Conservation (phyloP, 352 stramenopile genomes). For the Globisporangium mamillatum region DNA sequence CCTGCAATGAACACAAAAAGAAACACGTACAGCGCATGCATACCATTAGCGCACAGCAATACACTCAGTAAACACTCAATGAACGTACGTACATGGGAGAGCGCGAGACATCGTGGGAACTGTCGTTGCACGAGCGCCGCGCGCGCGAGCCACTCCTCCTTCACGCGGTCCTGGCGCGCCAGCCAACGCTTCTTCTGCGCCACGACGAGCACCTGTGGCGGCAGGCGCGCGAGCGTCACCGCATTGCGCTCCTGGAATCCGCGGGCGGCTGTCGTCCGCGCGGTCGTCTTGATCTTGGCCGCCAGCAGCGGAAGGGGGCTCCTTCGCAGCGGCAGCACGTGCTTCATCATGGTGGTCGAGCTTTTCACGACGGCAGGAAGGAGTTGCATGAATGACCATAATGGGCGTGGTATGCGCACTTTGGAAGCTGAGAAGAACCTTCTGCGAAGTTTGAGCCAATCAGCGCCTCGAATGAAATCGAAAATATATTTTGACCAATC, state of each 20-base stretch:
- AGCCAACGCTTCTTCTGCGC: conserved; percentile 15
- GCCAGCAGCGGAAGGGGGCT: neutral
- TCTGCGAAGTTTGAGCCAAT: neutral
- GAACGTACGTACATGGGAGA: conserved; percentile 13
- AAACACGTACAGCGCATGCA: neutral
- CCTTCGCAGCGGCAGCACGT: conserved; percentile 13
- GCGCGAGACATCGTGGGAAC: conserved; percentile 20
- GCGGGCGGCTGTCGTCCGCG: neutral
- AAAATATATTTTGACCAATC: neutral
- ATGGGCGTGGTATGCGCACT: neutral
- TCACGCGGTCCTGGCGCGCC: conserved; percentile 6
- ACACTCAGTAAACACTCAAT: neutral
- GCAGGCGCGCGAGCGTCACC: conserved; percentile 9
- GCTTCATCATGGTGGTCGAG: conserved; percentile 7
- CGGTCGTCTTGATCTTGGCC: neutral
- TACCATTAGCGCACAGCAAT: neutral
- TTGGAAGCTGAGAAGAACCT: neutral
- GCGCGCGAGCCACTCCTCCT: conserved; percentile 8
- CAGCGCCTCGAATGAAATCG: neutral
- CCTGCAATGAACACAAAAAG: neutral
- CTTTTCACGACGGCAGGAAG: neutral
- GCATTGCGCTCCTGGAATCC: neutral
- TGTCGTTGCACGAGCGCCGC: neutral
- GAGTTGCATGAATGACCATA: neutral
- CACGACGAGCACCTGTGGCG: conserved; percentile 14